These are phyloP conservation scores for Geotrichum ghanense DNA, from an alignment of 805 yeast species.

Conservation along the genomic window DNA sequence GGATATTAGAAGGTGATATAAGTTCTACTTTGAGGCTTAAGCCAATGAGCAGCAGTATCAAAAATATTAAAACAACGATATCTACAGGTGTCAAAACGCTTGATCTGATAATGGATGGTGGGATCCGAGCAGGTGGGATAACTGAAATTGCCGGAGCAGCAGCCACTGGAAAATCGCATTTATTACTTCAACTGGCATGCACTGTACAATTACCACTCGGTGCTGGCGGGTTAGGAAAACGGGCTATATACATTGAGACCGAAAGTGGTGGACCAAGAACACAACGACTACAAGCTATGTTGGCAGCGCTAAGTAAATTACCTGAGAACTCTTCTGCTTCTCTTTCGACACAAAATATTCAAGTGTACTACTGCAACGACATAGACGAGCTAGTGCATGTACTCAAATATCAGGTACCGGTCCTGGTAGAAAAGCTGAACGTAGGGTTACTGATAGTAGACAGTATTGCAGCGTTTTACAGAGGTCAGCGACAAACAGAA, in stretches of 20 bases:
- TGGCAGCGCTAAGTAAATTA: conserved; percentile 29
- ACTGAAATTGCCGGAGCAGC: conserved; percentile 80
- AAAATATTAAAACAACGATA: conserved; percentile 2
- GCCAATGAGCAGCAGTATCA: neutral
- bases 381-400: conserved; percentile 67
- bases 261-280: conserved; percentile 38
- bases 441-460: conserved; percentile 61
- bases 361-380: conserved; percentile 50
- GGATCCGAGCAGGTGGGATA: conserved; percentile 41
- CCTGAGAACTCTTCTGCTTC: conserved; percentile 10
- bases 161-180: conserved; percentile 79
- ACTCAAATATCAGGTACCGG: conserved; percentile 56
- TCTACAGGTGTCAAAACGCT: conserved; percentile 43
- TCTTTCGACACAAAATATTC: conserved; percentile 32
- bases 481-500: conserved; percentile 38
- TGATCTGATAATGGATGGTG: conserved; percentile 44
- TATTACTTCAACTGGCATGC: conserved; percentile 54
- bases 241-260: conserved; percentile 66
- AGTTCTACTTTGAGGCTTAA: neutral
- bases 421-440: conserved; percentile 31
- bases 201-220: conserved; percentile 41
- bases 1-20: neutral
- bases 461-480: conserved; percentile 67
- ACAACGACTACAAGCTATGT: conserved; percentile 54
- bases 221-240: conserved; percentile 37